A percentile compares a stretch with the other conserved stretches of the same genome.
Conservation (phyloP, 2,329 filamentous ascomycete genomes). For the Didymella keratinophila region DNA sequence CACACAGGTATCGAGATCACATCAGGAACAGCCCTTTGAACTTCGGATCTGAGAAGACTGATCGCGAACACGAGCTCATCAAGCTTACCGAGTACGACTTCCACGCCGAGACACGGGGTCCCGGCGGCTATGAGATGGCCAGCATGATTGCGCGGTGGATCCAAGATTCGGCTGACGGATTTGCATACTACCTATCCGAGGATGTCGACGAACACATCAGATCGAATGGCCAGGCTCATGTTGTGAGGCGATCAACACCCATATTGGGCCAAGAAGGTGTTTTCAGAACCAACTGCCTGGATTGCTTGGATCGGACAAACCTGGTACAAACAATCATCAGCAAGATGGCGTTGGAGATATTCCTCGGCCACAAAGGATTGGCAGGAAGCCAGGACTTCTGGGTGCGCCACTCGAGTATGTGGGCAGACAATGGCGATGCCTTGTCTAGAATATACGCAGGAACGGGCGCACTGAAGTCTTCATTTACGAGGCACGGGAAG, state of each 20-base stretch:
- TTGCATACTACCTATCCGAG: slow-evolving; percentile 90
- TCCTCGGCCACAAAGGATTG: slow-evolving; percentile 76
- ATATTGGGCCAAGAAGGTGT: slow-evolving; percentile 93
- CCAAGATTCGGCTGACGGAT: slow-evolving; percentile 79
- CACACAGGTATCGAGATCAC: slow-evolving; percentile 78
- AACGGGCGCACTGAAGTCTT: slow-evolving; percentile 93
- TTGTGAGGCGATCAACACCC: slow-evolving; percentile 62
- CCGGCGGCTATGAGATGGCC: slow-evolving; percentile 89
- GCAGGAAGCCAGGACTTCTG: slow-evolving; percentile 81
- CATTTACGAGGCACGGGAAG: slow-evolving; percentile 91
- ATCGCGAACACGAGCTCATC: slow-evolving; percentile 75
- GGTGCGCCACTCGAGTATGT: slow-evolving; percentile 89
- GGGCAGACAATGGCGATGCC: slow-evolving; percentile 97
- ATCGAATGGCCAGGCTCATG: slow-evolving; percentile 52
- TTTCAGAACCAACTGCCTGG: slow-evolving; percentile 94
- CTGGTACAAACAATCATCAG: slow-evolving; percentile 95
- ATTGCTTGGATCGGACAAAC: slow-evolving; percentile 95
- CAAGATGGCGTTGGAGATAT: slow-evolving; percentile 87
- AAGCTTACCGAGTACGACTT: slow-evolving; percentile 93
- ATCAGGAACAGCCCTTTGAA: slow-evolving; percentile 78
- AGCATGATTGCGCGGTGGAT: slow-evolving; percentile 81
- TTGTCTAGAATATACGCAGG: slow-evolving; percentile 96
- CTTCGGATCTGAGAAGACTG: slow-evolving; percentile 60
- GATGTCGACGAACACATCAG: slow-evolving; percentile 65
- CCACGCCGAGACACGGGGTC: slow-evolving; percentile 88